Conservation (phyloP, 306 rosid species). For the Glycine latifolia region DNA sequence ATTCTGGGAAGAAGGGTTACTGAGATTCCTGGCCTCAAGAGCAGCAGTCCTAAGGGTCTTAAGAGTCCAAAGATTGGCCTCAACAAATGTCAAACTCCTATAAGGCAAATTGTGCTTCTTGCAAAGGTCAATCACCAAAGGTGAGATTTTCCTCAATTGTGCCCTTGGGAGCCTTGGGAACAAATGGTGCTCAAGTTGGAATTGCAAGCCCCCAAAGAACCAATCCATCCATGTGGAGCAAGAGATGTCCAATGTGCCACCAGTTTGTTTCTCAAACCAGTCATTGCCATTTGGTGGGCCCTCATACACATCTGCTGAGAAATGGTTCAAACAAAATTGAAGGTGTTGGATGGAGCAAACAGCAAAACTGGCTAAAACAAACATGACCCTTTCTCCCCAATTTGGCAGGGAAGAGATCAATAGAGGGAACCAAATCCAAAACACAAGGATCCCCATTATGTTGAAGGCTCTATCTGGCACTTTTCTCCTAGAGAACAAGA, state of each 20-base stretch:
- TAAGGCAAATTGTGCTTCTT: conserved; percentile 84
- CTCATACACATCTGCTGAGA: conserved; percentile 65
- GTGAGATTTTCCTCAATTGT: conserved; percentile 74
- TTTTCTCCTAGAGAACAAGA: conserved; percentile 56
- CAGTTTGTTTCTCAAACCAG: conserved; percentile 78
- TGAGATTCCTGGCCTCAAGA: conserved; percentile 54
- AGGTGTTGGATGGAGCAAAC: conserved; percentile 74
- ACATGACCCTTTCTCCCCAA: conserved; percentile 81
- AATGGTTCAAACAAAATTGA: conserved; percentile 79
- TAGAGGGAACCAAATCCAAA: conserved; percentile 91
- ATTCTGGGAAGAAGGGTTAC: conserved; percentile 54
- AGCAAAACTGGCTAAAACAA: conserved; percentile 62
- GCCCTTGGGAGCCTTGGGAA: conserved; percentile 73
- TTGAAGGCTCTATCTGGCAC: conserved; percentile 73
- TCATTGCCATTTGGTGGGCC: conserved; percentile 77
- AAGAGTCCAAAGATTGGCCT: conserved; percentile 66
- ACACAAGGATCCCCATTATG: conserved; percentile 69
- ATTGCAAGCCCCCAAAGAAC: conserved; percentile 84
- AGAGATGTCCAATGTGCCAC: conserved; percentile 72
- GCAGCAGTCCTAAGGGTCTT: conserved; percentile 71
- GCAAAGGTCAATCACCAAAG: conserved; percentile 71
- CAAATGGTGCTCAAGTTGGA: conserved; percentile 74
- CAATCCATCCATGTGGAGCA: conserved; percentile 81
- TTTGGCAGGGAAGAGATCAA: conserved; percentile 68
- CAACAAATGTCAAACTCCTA: conserved; percentile 65